Percentiles rank a stretch among this genome's conserved stretches.
Evolutionary conservation across 306 rosid species (phyloP).

Genomic region (Abrus pulchellus): DNA sequence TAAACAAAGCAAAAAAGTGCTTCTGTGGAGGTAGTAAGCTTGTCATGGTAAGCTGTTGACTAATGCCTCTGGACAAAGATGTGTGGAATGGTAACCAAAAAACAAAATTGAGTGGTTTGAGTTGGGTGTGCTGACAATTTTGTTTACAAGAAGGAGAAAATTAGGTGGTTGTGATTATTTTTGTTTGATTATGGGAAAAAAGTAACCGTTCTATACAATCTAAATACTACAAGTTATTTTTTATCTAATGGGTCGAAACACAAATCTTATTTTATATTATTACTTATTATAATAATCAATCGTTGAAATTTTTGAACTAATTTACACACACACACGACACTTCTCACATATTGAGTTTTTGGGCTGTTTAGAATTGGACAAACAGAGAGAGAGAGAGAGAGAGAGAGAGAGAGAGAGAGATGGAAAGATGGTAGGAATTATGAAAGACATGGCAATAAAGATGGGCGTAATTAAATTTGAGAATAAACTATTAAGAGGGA

Average conservation of each 20-base stretch:
- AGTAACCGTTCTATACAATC: too few relatives aligned
- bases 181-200: too few relatives aligned
- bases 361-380: neutral
- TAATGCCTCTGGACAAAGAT: constrained; percentile 2
- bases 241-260: too few relatives aligned
- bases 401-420: neutral
- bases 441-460: neutral
- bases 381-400: neutral
- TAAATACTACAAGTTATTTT: too few relatives aligned
- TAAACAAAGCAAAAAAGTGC: constrained; percentile 31
- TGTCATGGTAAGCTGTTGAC: constrained; percentile 8
- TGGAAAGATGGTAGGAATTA: neutral
- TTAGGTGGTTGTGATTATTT: too few relatives aligned
- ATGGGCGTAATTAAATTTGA: neutral
- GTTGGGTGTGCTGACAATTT: constrained; percentile 17
- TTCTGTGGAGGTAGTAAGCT: constrained; percentile 13
- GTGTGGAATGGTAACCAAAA: neutral
- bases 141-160: neutral
- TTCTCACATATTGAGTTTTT: neutral
- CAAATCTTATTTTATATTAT: too few relatives aligned
- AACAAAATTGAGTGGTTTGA: neutral
- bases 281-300: too few relatives aligned
- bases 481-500: neutral
- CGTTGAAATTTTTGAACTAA: too few relatives aligned
- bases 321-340: too few relatives aligned